Conservation (phyloP, 164 flowering plant species). For the Umbellularia californica region DNA sequence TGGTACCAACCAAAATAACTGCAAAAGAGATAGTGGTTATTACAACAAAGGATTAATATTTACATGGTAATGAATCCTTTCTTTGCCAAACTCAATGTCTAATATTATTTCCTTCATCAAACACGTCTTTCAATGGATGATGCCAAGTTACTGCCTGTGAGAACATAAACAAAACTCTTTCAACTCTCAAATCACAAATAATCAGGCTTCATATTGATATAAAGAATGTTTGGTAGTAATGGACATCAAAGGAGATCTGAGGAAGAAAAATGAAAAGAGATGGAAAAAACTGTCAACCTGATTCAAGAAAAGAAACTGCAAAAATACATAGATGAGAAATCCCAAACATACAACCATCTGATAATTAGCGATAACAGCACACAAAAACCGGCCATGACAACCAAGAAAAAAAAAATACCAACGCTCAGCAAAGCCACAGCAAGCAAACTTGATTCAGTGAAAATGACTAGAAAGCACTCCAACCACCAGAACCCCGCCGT, state of each 20-base stretch:
- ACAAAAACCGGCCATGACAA: neutral
- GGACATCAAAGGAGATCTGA: neutral
- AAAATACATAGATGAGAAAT: neutral
- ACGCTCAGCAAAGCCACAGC: neutral
- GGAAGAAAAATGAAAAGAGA: neutral
- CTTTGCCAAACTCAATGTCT: neutral
- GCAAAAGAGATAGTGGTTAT: no score
- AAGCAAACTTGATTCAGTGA: neutral
- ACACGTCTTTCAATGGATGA: no score
- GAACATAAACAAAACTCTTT: neutral
- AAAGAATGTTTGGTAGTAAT: conserved; percentile 1
- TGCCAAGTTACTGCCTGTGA: neutral
- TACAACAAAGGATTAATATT: no score
- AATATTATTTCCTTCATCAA: neutral
- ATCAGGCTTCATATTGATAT: neutral
- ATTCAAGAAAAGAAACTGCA: neutral
- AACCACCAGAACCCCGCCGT: conserved; percentile 44
- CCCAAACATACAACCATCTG: conserved; percentile 2
- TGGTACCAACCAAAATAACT: no score
- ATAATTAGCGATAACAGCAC: neutral
- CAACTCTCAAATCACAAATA: conserved; percentile 1
- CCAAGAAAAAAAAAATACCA: neutral
- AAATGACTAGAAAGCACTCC: conserved; percentile 48
- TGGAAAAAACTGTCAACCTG: neutral
- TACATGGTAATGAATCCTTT: neutral